These are phyloP conservation scores for Penicillium longicatenatum DNA, from an alignment of 495 filamentous ascomycete genomes.

Conservation along the genomic window DNA sequence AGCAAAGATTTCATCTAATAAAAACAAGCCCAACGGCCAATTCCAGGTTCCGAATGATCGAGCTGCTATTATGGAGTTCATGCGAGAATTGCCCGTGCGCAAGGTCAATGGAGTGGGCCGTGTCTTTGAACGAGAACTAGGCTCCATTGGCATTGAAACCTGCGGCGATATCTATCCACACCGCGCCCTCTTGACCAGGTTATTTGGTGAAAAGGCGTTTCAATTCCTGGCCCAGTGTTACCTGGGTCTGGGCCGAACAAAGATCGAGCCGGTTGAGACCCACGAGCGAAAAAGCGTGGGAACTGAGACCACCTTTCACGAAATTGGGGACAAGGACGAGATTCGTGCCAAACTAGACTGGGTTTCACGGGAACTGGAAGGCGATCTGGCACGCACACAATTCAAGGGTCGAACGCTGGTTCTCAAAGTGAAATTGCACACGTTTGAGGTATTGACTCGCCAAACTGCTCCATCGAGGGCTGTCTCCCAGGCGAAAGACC, in stretches of 20 bases:
- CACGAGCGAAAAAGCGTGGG: conserved; percentile 93
- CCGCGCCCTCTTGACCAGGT: conserved; percentile 65
- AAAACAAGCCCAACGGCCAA: conserved; percentile 96
- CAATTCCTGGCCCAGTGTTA: conserved; percentile 83
- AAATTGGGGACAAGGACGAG: conserved; percentile 67
- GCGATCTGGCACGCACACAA: conserved; percentile 75
- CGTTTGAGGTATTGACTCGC: conserved; percentile 85
- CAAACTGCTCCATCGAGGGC: conserved; percentile 76
- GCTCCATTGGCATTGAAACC: conserved; percentile 81
- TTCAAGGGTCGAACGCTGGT: conserved; percentile 89
- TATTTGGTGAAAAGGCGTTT: conserved; percentile 92
- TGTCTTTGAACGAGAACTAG: conserved; percentile 90
- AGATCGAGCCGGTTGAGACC: conserved; percentile 82
- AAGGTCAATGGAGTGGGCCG: conserved; percentile 94
- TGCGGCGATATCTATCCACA: conserved; percentile 87
- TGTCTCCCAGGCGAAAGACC: conserved; percentile 71
- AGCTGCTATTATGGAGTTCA: conserved; percentile 76
- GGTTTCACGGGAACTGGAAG: conserved; percentile 85
- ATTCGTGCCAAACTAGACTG: conserved; percentile 75
- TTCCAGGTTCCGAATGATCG: conserved; percentile 73
- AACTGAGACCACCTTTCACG: conserved; percentile 89
- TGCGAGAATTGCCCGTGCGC: conserved; percentile 76
- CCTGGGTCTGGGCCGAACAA: conserved; percentile 86
- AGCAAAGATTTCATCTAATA: conserved; percentile 92
- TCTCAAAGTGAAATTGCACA: conserved; percentile 92